These are phyloP conservation scores for Prunus dulcis DNA, from an alignment of 306 rosid species.

Conservation along the genomic window DNA sequence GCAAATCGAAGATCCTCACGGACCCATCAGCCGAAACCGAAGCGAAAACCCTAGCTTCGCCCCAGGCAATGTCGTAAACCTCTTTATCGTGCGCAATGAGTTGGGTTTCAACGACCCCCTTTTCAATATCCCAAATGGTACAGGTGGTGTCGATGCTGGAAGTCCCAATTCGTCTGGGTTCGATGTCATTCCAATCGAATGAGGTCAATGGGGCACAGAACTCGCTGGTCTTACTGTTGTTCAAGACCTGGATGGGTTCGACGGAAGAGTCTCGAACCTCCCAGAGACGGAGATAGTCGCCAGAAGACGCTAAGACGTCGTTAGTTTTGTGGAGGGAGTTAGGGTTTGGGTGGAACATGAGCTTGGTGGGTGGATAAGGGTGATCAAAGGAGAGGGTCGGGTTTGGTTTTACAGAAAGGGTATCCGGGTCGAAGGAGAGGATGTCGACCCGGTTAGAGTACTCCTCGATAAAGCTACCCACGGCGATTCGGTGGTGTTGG, in stretches of 20 bases:
- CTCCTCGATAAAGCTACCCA: constrained; percentile 87
- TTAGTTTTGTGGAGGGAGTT: constrained; percentile 39
- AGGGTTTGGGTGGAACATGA: constrained; percentile 79
- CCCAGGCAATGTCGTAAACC: constrained; percentile 95
- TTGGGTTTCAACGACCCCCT: constrained; percentile 81
- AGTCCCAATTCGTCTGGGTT: constrained; percentile 76
- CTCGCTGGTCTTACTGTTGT: constrained; percentile 82
- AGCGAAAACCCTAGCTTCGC: constrained; percentile 85
- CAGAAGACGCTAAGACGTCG: constrained; percentile 88
- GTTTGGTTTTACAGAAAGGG: constrained; percentile 39
- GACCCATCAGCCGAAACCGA: constrained; percentile 98
- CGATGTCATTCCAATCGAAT: constrained; percentile 94
- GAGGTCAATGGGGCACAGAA: constrained; percentile 93
- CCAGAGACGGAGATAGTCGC: constrained; percentile 99
- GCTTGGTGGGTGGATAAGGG: constrained; percentile 95
- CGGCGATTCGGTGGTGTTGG: constrained; percentile 50
- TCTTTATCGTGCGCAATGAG: constrained; percentile 96
- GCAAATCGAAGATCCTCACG: constrained; percentile 76
- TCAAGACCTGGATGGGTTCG: constrained; percentile 65
- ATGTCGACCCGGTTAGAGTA: constrained; percentile 79
- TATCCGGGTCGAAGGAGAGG: constrained; percentile 75
- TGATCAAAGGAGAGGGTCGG: constrained; percentile 91
- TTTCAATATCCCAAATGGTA: constrained; percentile 88
- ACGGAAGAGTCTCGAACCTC: constrained; percentile 59
- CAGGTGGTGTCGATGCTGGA: constrained; percentile 96